phyloP scores from a whole-genome alignment of 331 rosid species.

The Saraca asoca region DNA sequence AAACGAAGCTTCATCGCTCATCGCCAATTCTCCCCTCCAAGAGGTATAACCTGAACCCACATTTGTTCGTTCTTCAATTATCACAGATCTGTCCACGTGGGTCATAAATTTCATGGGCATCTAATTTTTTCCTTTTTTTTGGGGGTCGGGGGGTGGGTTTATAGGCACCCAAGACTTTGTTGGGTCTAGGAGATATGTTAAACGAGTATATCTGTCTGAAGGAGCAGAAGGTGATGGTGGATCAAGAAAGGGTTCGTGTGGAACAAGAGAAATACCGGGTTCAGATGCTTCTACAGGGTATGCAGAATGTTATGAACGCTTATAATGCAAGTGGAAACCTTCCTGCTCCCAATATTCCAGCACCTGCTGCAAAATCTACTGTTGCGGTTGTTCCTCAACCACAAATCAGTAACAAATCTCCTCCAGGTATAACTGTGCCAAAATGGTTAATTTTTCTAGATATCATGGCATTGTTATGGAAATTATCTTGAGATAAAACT shows the following conservation, averaged over 20 bases:
- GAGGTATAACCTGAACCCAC: constrained; percentile 44
- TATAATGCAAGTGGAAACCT: constrained; percentile 49
- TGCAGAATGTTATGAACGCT: constrained; percentile 57
- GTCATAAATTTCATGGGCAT: neutral
- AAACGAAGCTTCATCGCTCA: constrained; percentile 67
- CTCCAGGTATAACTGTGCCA: constrained; percentile 45
- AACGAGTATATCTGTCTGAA: constrained; percentile 74
- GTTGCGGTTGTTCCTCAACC: constrained; percentile 39
- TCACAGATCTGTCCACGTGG: too few species aligned
- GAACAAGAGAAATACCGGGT: constrained; percentile 67
- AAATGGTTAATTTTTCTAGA: neutral
- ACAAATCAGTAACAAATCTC: constrained; percentile 22
- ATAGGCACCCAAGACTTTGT: constrained; percentile 67
- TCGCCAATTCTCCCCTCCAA: constrained; percentile 58
- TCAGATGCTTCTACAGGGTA: constrained; percentile 59
- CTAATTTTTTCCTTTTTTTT: neutral
- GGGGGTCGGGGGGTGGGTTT: neutral
- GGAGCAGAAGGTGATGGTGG: constrained; percentile 66
- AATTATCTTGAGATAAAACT: neutral
- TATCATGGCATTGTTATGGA: neutral
- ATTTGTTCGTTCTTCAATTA: neutral
- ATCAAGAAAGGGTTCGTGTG: constrained; percentile 57
- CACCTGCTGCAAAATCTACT: constrained; percentile 39
- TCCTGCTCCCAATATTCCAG: constrained; percentile 1
- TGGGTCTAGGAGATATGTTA: constrained; percentile 64